These are phyloP conservation scores for Pseudogymnoascus sp. DNA, from an alignment of 2,329 filamentous ascomycete species.

Conservation along the genomic window DNA sequence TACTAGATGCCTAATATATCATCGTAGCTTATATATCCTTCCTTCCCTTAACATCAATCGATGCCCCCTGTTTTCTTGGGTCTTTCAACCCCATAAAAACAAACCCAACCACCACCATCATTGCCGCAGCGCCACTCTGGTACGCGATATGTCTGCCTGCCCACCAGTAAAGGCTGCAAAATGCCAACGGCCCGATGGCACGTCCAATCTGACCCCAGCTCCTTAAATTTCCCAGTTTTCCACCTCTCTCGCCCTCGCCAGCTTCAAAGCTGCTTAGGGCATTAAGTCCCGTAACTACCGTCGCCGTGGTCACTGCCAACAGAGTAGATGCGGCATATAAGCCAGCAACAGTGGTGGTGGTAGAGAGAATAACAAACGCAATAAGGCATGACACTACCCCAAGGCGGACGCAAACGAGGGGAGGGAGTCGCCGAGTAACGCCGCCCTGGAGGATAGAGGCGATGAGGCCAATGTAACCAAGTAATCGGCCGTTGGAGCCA, in stretches of 20 bases:
- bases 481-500: constrained; percentile 71
- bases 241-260: constrained; percentile 68
- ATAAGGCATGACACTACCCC: constrained; percentile 71
- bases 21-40: not conserved
- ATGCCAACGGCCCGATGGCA: constrained; percentile 78
- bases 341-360: constrained; percentile 57
- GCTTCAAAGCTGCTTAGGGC: constrained; percentile 89
- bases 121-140: constrained; percentile 69
- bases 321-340: constrained; percentile 79
- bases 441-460: constrained; percentile 89
- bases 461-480: constrained; percentile 86
- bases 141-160: constrained; percentile 84
- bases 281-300: constrained; percentile 90
- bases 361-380: constrained; percentile 73
- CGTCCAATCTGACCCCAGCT: constrained; percentile 80
- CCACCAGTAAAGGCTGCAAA: constrained; percentile 98
- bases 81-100: constrained; percentile 64
- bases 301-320: constrained; percentile 83
- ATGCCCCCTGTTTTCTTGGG: constrained; percentile 18
- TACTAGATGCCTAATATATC: not conserved
- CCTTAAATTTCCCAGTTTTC: constrained; percentile 76
- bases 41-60: not conserved
- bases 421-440: constrained; percentile 78
- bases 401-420: constrained; percentile 69
- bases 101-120: constrained; percentile 63